These are phyloP conservation scores for Dendryphion nanum DNA, from an alignment of 2,329 filamentous ascomycete species.

Conservation along the genomic window DNA sequence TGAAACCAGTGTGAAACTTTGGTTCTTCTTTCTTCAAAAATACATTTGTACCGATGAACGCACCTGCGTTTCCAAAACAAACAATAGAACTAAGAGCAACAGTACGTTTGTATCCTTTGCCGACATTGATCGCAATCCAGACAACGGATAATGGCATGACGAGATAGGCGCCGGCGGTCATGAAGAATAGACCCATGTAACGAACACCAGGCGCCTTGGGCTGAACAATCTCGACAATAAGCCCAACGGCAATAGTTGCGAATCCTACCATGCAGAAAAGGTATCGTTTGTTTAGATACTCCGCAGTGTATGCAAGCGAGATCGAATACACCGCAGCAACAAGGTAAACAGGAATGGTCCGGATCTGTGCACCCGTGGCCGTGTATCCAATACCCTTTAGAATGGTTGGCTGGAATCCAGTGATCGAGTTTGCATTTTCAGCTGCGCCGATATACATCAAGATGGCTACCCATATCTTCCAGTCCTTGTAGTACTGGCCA, in stretches of 20 bases:
- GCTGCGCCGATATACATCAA: conserved; percentile 37
- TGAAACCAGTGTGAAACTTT: conserved; percentile 26
- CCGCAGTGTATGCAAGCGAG: conserved; percentile 26
- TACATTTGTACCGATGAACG: conserved; percentile 51
- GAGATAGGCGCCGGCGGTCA: conserved; percentile 55
- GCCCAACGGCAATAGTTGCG: conserved; percentile 47
- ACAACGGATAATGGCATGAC: conserved; percentile 56
- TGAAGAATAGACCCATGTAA: conserved; percentile 55
- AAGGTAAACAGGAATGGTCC: conserved; percentile 37
- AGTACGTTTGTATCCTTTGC: conserved; percentile 25
- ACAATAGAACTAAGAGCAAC: conserved; percentile 22
- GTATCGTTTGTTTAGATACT: conserved; percentile 26
- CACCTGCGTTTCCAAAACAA: conserved; percentile 53
- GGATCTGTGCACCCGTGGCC: conserved; percentile 31
- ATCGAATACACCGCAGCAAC: conserved; percentile 29
- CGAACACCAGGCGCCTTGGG: conserved; percentile 38
- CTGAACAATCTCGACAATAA: conserved; percentile 50
- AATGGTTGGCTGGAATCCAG: conserved; percentile 37
- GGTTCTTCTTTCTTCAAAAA: conserved; percentile 27
- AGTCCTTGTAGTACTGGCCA: conserved; percentile 45
- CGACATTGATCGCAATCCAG: conserved; percentile 56
- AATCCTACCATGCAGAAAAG: conserved; percentile 30
- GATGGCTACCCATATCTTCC: conserved; percentile 51
- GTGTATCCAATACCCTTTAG: conserved; percentile 35
- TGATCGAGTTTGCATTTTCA: conserved; percentile 32